phyloP scores from a whole-genome alignment of 495 filamentous ascomycete genomes.

The Xylaria palmicola region DNA sequence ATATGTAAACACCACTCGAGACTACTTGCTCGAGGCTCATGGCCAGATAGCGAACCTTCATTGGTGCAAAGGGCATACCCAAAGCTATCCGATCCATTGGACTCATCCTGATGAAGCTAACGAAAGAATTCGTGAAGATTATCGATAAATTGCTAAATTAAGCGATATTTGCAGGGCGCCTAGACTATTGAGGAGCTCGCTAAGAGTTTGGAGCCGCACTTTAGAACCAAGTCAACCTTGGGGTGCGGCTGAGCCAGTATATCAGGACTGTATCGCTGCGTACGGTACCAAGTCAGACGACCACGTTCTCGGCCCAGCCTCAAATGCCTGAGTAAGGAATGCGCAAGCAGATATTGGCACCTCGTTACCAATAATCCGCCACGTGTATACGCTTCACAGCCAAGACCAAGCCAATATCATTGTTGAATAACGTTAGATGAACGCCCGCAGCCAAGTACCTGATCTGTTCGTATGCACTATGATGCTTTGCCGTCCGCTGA shows the following conservation, averaged over 20 bases:
- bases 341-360: conserved; percentile 1
- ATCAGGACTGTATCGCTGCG: not conserved
- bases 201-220: not conserved
- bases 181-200: not conserved
- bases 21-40: no score
- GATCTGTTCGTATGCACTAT: not conserved
- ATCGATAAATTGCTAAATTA: no score
- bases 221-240: not conserved
- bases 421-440: conserved; percentile 3
- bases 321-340: not conserved
- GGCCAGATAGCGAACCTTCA: no score
- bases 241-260: not conserved
- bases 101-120: no score
- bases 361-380: no score
- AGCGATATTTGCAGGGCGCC: no score
- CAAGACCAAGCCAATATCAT: not conserved
- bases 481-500: not conserved
- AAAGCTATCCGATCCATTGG: no score
- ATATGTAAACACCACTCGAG: no score
- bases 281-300: no score
- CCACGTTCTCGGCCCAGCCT: not conserved
- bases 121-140: no score
- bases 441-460: not conserved
- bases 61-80: no score
- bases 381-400: no score